A percentile compares a stretch with the other conserved stretches of the same genome.
These are phyloP conservation scores for Hypholoma sublateritium DNA, from an alignment of 768 basidiomycete species.

Conservation along the genomic window DNA sequence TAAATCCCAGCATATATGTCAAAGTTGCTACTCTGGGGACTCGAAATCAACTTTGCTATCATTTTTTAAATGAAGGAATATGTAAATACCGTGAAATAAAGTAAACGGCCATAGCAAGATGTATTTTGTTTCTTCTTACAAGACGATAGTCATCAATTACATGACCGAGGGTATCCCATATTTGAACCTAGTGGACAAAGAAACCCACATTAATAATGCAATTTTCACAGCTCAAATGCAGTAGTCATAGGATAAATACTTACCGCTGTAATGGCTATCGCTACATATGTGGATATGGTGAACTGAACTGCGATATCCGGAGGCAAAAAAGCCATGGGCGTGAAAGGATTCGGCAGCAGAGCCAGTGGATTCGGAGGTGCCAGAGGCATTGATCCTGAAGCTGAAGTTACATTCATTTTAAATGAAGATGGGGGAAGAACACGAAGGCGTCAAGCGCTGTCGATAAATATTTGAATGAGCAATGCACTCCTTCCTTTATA, in stretches of 20 bases:
- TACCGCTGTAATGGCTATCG: slow-evolving; percentile 2
- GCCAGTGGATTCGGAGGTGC: not conserved
- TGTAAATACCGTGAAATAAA: not conserved
- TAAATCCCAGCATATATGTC: slow-evolving; percentile 1
- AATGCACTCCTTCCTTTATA: too few relatives aligned
- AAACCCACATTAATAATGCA: too few relatives aligned
- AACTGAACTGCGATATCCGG: slow-evolving; percentile 6
- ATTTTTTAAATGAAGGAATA: too few relatives aligned
- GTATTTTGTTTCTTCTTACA: not conserved
- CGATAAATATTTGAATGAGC: too few relatives aligned
- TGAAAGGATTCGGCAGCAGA: slow-evolving; percentile 6
- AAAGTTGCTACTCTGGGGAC: slow-evolving; percentile 2
- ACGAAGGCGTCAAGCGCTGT: too few relatives aligned
- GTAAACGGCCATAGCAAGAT: not conserved
- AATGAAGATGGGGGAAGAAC: too few relatives aligned
- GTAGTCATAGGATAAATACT: not conserved
- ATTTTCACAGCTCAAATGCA: too few relatives aligned
- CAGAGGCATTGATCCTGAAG: too few relatives aligned
- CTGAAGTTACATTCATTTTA: too few relatives aligned
- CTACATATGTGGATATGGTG: slow-evolving; percentile 1
- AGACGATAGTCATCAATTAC: slow-evolving; percentile 3
- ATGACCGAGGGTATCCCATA: slow-evolving; percentile 12
- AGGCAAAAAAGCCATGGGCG: slow-evolving; percentile 13
- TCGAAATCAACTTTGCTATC: too few relatives aligned
- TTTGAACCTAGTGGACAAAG: not conserved